These are phyloP conservation scores for Tritrichomonas foetus DNA, from an alignment of 208 protist species.

Conservation along the genomic window DNA sequence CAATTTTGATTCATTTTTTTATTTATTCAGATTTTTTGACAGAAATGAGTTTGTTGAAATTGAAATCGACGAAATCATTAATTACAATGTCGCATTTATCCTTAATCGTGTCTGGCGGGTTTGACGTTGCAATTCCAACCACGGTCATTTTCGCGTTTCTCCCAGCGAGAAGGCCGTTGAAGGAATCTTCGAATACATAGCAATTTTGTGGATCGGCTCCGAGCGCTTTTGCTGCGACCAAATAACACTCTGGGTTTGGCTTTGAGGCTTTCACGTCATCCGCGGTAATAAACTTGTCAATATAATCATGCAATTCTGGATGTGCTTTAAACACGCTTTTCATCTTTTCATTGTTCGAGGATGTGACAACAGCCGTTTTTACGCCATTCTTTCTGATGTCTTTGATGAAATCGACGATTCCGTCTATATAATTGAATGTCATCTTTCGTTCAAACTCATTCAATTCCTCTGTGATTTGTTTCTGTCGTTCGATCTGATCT, in stretches of 20 bases:
- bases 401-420: neutral
- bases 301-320: neutral
- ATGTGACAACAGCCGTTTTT: neutral
- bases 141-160: neutral
- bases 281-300: neutral
- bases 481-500: neutral
- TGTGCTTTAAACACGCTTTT: neutral
- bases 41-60: neutral
- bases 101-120: neutral
- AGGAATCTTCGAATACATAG: slow-evolving; percentile 8
- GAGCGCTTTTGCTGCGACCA: neutral
- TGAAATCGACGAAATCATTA: neutral
- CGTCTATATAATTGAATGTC: neutral
- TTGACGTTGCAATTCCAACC: neutral
- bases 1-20: neutral
- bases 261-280: neutral
- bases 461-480: neutral
- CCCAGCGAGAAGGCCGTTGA: neutral
- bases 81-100: neutral
- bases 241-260: neutral
- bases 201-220: neutral
- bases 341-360: neutral
- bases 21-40: neutral
- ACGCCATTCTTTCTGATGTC: neutral
- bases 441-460: neutral